A percentile compares a stretch with the other conserved stretches of the same genome.
Evolutionary conservation across 805 yeast genomes (phyloP).

Genomic region (Zygosaccharomyces pseudorouxii): DNA sequence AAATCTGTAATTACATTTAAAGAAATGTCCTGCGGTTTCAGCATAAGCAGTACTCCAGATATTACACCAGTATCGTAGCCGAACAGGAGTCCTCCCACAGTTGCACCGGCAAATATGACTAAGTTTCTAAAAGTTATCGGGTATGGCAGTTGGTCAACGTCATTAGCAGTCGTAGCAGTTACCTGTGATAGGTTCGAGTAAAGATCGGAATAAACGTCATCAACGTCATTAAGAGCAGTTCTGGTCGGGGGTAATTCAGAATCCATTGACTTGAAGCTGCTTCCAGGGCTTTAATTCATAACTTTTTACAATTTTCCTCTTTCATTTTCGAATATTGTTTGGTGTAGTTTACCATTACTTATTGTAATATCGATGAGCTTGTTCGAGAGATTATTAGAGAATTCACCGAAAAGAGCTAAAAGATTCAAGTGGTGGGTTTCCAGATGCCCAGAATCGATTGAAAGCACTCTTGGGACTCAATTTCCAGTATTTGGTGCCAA

Average conservation of each 20-base stretch:
- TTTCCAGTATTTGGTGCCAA: not conserved
- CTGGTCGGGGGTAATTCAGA: not conserved
- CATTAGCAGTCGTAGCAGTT: slow-evolving; percentile 27
- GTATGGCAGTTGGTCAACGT: slow-evolving; percentile 30
- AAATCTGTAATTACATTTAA: slow-evolving; percentile 33
- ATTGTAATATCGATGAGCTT: not conserved
- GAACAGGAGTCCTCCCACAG: slow-evolving; percentile 57
- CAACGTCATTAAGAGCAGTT: slow-evolving; percentile 11
- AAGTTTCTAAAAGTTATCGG: slow-evolving; percentile 20
- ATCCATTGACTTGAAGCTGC: slow-evolving; percentile 1
- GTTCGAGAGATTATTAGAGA: not conserved
- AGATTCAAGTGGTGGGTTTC: not conserved
- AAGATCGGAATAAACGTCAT: slow-evolving; percentile 30
- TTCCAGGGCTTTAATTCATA: not conserved
- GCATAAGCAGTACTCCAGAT: slow-evolving; percentile 51
- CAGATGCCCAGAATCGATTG: not conserved
- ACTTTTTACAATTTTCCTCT: not conserved
- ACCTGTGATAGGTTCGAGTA: slow-evolving; percentile 29
- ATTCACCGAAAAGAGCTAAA: not conserved
- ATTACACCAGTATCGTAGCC: slow-evolving; percentile 66
- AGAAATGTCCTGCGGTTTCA: slow-evolving; percentile 39
- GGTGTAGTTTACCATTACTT: not conserved
- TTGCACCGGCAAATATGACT: slow-evolving; percentile 33
- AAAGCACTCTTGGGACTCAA: not conserved
- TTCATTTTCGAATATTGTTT: not conserved